Conservation (phyloP, 2,329 filamentous ascomycete species). For the Alternaria angustiovoidea region DNA sequence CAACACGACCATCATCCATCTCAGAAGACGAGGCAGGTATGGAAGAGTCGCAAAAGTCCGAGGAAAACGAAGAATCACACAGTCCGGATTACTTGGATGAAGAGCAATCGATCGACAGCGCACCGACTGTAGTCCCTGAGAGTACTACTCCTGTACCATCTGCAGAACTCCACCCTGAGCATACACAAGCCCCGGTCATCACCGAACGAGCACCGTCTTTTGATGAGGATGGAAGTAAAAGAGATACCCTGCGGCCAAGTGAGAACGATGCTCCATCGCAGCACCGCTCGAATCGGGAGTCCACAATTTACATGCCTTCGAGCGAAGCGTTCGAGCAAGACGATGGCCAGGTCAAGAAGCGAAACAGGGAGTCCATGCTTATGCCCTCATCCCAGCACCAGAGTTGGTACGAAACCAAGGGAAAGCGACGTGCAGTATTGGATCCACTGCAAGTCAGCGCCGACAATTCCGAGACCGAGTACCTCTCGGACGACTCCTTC, state of each 20-base stretch:
- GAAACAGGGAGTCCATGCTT: conserved; percentile 42
- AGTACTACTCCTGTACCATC: conserved; percentile 35
- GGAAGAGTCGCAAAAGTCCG: conserved; percentile 29
- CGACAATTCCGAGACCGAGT: conserved; percentile 56
- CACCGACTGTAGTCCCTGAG: conserved; percentile 47
- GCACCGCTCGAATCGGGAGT: conserved; percentile 42
- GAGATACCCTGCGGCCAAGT: conserved; percentile 27
- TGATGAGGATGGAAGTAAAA: conserved; percentile 20
- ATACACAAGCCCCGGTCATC: conserved; percentile 7
- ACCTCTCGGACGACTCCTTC: conserved; percentile 78
- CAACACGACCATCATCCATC: conserved; percentile 51
- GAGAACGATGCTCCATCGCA: conserved; percentile 26
- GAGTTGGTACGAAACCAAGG: conserved; percentile 43
- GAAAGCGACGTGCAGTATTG: conserved; percentile 51
- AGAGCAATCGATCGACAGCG: conserved; percentile 44
- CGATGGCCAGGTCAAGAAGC: conserved; percentile 28
- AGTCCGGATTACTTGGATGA: conserved; percentile 35
- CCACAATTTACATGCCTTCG: conserved; percentile 42
- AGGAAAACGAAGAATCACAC: conserved; percentile 20
- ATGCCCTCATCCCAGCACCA: conserved; percentile 32
- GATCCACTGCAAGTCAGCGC: conserved; percentile 50
- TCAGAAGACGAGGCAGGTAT: conserved; percentile 46
- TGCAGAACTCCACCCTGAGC: conserved; percentile 26
- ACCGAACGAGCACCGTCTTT: conserved; percentile 17
- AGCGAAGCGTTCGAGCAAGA: conserved; percentile 23